These are phyloP conservation scores for Elaeis oleifera DNA, from an alignment of 202 grass and related monocot genomes.

Conservation along the genomic window DNA sequence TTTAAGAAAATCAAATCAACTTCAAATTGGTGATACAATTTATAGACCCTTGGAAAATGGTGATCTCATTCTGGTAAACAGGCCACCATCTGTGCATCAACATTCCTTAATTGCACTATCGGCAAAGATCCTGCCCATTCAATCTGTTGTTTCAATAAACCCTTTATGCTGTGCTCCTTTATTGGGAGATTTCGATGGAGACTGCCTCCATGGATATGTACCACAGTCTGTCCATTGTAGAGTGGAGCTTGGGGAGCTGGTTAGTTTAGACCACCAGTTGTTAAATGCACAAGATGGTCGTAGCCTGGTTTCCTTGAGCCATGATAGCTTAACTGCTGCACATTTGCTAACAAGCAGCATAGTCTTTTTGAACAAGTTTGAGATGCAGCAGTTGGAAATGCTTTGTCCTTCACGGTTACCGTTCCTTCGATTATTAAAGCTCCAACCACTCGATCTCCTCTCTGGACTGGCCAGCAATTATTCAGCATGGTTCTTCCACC, in stretches of 20 bases:
- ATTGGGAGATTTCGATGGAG: constrained; percentile 87
- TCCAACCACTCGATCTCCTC: constrained; percentile 25
- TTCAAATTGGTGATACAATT: constrained; percentile 69
- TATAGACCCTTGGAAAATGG: constrained; percentile 71
- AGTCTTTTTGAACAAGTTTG: constrained; percentile 44
- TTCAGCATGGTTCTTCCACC: constrained; percentile 68
- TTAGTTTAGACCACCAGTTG: constrained; percentile 52
- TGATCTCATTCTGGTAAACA: constrained; percentile 78
- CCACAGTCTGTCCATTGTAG: constrained; percentile 64
- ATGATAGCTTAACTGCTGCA: constrained; percentile 71
- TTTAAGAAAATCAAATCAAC: constrained; percentile 47
- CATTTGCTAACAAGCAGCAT: constrained; percentile 43
- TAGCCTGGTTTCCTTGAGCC: constrained; percentile 71
- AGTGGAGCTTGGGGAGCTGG: constrained; percentile 60
- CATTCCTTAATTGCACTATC: constrained; percentile 82
- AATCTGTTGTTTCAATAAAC: constrained; percentile 60
- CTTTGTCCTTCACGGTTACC: constrained; percentile 35
- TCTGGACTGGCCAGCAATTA: constrained; percentile 73
- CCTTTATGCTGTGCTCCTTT: constrained; percentile 71
- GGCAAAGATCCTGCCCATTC: constrained; percentile 49
- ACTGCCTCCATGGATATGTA: constrained; percentile 88
- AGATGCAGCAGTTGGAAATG: constrained; percentile 79
- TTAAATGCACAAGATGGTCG: constrained; percentile 77
- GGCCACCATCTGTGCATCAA: constrained; percentile 90
- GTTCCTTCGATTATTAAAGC: constrained; percentile 40